Conservation (phyloP, 164 flowering plant genomes). For the Liriodendron chinense region DNA sequence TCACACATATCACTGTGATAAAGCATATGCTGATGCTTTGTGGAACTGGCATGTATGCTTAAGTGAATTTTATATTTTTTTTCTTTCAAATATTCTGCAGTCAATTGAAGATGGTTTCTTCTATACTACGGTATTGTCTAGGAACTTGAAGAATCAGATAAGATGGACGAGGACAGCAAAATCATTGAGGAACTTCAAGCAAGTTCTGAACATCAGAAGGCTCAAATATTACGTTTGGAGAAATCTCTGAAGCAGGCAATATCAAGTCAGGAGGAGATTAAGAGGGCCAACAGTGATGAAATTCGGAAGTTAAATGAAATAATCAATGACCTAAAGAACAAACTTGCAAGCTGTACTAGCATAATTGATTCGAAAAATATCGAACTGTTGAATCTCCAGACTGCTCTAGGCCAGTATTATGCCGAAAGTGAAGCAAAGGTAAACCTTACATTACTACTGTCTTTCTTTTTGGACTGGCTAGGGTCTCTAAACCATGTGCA, state of each 20-base stretch:
- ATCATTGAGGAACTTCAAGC: slow-evolving; percentile 79
- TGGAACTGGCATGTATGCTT: slow-evolving; percentile 3
- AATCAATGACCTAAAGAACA: slow-evolving; percentile 61
- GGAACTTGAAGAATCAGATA: slow-evolving; percentile 97
- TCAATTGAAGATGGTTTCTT: slow-evolving; percentile 34
- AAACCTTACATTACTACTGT: background rate
- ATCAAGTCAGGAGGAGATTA: slow-evolving; percentile 59
- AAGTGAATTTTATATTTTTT: slow-evolving; percentile 9
- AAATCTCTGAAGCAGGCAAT: slow-evolving; percentile 69
- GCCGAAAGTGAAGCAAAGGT: slow-evolving; percentile 99
- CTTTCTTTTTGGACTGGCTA: background rate
- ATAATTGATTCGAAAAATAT: slow-evolving; percentile 73
- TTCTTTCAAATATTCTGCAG: slow-evolving; percentile 13
- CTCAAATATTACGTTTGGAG: slow-evolving; percentile 75
- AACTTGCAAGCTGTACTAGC: slow-evolving; percentile 53
- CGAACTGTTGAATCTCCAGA: slow-evolving; percentile 91
- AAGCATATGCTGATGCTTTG: slow-evolving; percentile 6
- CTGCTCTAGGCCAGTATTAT: slow-evolving; percentile 97
- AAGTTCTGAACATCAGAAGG: slow-evolving; percentile 55
- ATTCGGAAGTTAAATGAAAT: slow-evolving; percentile 65
- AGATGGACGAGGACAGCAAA: slow-evolving; percentile 96
- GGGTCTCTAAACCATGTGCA: background rate
- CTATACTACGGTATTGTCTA: slow-evolving; percentile 39
- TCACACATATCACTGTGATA: background rate
- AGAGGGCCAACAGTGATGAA: slow-evolving; percentile 46